Percentiles rank a stretch among this genome's conserved stretches.
phyloP scores from a whole-genome alignment of 352 stramenopile species.

The Phytopythium kandeliae region DNA sequence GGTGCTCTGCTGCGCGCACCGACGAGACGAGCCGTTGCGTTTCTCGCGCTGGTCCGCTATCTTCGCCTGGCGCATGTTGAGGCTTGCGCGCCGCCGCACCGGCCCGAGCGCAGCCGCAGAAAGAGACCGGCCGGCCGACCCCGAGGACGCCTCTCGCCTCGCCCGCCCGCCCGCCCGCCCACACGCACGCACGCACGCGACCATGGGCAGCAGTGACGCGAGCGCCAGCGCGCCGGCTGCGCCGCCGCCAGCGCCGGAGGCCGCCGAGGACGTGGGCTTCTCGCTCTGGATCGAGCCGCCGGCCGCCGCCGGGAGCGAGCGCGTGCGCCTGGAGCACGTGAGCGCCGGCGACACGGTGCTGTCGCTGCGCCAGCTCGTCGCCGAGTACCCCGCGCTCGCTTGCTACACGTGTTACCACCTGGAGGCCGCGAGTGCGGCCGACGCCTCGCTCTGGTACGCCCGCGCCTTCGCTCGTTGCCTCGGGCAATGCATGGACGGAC shows the following conservation, averaged over 20 bases:
- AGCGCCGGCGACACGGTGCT: conserved; percentile 75
- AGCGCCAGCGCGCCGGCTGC: not conserved
- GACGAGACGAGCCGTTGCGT: too few species aligned
- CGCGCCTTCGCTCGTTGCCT: not conserved
- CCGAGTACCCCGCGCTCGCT: conserved; percentile 75
- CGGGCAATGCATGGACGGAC: too few species aligned
- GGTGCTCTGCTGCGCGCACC: too few species aligned
- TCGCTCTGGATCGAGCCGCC: conserved; percentile 53
- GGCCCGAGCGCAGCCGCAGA: not conserved
- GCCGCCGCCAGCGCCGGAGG: conserved; percentile 1
- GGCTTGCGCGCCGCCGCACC: not conserved
- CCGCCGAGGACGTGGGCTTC: conserved; percentile 42
- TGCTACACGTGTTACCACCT: conserved; percentile 87
- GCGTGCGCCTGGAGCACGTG: conserved; percentile 63
- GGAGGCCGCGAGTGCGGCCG: conserved; percentile 31
- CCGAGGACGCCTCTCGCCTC: not conserved
- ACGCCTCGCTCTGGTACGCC: conserved; percentile 22
- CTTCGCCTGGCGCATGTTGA: not conserved
- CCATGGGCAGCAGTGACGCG: conserved; percentile 28
- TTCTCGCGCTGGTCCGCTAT: not conserved
- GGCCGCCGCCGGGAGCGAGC: conserved; percentile 7
- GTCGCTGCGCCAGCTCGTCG: conserved; percentile 75
- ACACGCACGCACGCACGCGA: too few species aligned
- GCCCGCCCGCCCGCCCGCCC: not conserved
- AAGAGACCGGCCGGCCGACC: not conserved